Base-by-base conservation (phyloP, 257 asterid genomes). In the Ocimum tenuiflorum region DNA sequence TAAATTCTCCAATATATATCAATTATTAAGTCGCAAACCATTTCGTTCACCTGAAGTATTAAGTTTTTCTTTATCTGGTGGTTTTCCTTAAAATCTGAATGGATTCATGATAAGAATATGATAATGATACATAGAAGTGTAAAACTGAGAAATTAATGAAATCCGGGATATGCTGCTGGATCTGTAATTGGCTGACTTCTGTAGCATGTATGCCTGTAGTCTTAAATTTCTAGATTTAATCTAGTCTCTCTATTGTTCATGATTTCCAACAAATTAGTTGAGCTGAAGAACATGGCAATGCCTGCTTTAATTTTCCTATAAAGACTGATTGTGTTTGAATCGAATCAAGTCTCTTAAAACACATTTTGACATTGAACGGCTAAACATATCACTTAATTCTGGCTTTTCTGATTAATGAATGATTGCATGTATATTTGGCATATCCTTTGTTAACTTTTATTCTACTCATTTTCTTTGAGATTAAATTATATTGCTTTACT, bases 251-350 rank as follows among this genome's bases (percentile, higher is more conserved):
- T 3, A 29, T 39, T 17, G 23, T 55, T 67, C 55, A 56, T 29
- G 29, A 11, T 43, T 17, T 12, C 9, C 12, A 17, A 55, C n/a
- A 67, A 42, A 55, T 42, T 22, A 54, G 57, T 45, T 52, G 54
- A 24, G 13, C 50, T 35, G 20, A 63, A 63, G 33, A 19, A 41
- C 70, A 64, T 6, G 60, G 54, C 35, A 60, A 7, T 64, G 60
- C 45, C 38, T 51, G 71, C 42, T 41, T 53, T n/a, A 18, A 13
- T 13, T 65, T 65, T 66, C 35, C 53, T 9, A 23, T 51, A 39
- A 39, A 19, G 60, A 11, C 49, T 39, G 43, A 4, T 50, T 20
- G 14, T 45, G 36, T 56, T 57, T 14, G 18, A 29, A 41, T 38
- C 27, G 38, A 15, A 17, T 24, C 2, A 18, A 33, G 22, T 39